Evolutionary conservation across 768 basidiomycete species (phyloP).

Genomic region (Tylopilus plumbeoviolaceoides): DNA sequence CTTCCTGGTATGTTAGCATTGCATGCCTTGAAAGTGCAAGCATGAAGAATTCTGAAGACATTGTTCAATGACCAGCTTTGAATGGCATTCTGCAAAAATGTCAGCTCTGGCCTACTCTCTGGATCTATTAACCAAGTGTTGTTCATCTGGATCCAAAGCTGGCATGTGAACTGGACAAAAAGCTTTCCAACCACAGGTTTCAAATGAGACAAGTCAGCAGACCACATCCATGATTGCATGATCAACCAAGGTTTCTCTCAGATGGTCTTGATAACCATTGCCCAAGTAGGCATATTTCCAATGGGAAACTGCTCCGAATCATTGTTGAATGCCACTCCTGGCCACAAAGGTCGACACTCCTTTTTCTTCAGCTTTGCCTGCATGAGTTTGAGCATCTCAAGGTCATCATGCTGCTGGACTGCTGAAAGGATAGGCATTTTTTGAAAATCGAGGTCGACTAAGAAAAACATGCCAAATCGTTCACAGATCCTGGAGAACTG

Average conservation of each 20-base stretch:
- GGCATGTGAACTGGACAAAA: neutral
- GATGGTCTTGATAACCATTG: neutral
- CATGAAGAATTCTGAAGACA: too few relatives aligned
- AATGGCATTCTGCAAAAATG: neutral
- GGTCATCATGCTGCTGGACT: constrained; percentile 1
- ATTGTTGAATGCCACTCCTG: rapidly evolving
- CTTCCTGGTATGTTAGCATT: neutral
- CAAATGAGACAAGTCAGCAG: neutral
- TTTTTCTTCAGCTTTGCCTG: neutral
- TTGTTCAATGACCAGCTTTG: too few relatives aligned
- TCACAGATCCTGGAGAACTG: neutral
- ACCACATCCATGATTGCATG: neutral
- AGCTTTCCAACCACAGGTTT: neutral
- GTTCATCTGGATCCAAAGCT: neutral
- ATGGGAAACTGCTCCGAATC: neutral
- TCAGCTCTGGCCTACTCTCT: neutral
- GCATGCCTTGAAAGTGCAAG: neutral
- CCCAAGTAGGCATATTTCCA: neutral
- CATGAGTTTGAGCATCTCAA: neutral
- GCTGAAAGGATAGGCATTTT: neutral
- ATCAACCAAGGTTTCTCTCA: neutral
- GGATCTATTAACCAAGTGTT: neutral
- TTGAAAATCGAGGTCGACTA: constrained; percentile 3
- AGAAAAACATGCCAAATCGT: constrained; percentile 6
- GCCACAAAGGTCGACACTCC: neutral